A percentile compares a stretch with the other conserved stretches of the same genome.
These are phyloP conservation scores for Xylaria acuta DNA, from an alignment of 495 filamentous ascomycete genomes.

Conservation along the genomic window DNA sequence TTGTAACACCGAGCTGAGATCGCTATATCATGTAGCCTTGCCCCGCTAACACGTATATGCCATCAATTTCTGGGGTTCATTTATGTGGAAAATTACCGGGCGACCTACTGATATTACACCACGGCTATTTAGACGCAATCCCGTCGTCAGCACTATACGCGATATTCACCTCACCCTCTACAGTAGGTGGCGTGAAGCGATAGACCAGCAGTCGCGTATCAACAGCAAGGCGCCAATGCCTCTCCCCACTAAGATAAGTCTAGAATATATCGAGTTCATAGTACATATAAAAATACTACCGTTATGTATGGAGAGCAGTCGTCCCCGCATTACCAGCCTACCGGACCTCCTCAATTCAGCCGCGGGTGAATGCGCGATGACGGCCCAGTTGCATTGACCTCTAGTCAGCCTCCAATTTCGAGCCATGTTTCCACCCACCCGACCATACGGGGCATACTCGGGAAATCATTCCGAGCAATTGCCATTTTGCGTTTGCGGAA, in stretches of 20 bases:
- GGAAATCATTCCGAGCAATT: slow-evolving; percentile 39
- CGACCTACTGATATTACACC: slow-evolving; percentile 17
- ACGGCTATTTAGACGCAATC: slow-evolving; percentile 22
- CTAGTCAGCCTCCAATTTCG: slow-evolving; percentile 18
- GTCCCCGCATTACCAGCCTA: slow-evolving; percentile 23
- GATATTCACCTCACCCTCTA: not conserved
- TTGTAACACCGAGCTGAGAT: slow-evolving; percentile 19
- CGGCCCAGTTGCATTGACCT: slow-evolving; percentile 11
- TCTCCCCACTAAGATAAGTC: not conserved
- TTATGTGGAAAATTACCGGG: slow-evolving; percentile 25
- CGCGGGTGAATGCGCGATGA: slow-evolving; percentile 21
- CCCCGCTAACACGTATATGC: slow-evolving; percentile 8
- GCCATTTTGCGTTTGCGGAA: slow-evolving; percentile 42
- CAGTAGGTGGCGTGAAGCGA: not conserved
- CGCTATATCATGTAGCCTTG: slow-evolving; percentile 22
- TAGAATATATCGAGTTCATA: not conserved
- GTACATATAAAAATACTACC: not conserved
- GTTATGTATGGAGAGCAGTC: slow-evolving; percentile 3
- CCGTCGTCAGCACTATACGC: slow-evolving; percentile 4
- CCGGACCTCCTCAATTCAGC: slow-evolving; percentile 12
- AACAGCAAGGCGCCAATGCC: not conserved
- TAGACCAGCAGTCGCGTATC: not conserved
- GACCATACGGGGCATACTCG: slow-evolving; percentile 34
- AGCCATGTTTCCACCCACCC: slow-evolving; percentile 16
- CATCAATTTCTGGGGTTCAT: slow-evolving; percentile 19